Conservation (phyloP, 768 basidiomycete species). For the Suillus weaverae region DNA sequence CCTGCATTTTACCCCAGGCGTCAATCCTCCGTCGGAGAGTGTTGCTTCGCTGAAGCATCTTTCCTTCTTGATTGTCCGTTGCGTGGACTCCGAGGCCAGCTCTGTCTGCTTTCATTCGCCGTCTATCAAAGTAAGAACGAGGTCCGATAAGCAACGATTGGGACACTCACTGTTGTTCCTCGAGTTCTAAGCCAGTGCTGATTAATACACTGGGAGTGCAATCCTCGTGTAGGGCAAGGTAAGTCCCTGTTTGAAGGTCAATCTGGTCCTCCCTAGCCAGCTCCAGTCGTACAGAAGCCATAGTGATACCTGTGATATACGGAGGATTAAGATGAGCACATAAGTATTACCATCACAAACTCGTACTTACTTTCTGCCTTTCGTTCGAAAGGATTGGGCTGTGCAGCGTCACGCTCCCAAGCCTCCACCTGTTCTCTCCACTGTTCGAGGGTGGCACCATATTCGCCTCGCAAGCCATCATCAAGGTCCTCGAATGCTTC, state of each 20-base stretch:
- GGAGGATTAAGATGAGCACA: neutral
- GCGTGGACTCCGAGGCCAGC: neutral
- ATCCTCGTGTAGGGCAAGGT: neutral
- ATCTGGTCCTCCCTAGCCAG: neutral
- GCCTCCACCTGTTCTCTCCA: neutral
- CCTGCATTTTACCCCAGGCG: neutral
- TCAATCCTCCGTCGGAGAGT: neutral
- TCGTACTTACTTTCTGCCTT: neutral
- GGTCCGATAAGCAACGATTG: neutral
- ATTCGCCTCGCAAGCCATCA: too few species aligned
- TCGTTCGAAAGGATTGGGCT: neutral
- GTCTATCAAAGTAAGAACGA: neutral
- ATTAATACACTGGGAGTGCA: neutral
- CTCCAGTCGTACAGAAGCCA: neutral
- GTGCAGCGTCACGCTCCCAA: neutral
- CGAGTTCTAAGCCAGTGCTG: neutral
- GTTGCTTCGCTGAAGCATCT: neutral
- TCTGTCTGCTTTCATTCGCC: neutral
- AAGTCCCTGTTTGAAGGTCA: neutral
- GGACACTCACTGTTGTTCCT: neutral
- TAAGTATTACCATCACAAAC: neutral
- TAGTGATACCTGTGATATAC: neutral
- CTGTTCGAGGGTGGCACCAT: too few species aligned
- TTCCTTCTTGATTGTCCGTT: neutral
- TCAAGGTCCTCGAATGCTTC: too few species aligned